phyloP scores from a whole-genome alignment of 176 grass and related monocot species.

The Oryza officinalis region DNA sequence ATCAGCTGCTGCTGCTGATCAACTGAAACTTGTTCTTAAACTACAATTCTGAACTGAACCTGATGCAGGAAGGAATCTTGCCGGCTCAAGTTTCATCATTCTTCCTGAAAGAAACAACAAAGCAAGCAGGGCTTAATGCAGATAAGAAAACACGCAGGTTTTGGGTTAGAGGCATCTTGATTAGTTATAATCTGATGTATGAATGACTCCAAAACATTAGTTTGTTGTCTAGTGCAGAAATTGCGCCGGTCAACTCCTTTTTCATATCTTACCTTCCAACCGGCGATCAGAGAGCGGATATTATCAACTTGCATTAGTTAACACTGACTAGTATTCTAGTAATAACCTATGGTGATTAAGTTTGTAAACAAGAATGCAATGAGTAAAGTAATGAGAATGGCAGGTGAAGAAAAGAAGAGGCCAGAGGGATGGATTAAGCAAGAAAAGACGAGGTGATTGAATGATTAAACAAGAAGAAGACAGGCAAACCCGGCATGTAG shows the following conservation, averaged over 20 bases:
- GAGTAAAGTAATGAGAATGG: not conserved
- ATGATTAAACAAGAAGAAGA: not conserved
- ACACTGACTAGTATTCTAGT: not conserved
- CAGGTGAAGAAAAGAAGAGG: not conserved
- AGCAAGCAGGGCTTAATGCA: not conserved
- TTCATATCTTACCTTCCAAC: not conserved
- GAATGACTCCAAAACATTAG: not conserved
- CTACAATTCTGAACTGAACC: not conserved
- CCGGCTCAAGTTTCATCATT: not conserved
- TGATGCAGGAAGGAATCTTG: conserved; percentile 13
- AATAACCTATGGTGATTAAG: not conserved
- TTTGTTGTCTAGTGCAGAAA: not conserved
- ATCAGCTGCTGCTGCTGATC: not conserved
- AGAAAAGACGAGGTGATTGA: not conserved
- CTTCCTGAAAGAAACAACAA: not conserved
- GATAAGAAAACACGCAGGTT: conserved; percentile 1
- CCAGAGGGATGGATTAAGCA: not conserved
- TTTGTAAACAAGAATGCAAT: not conserved
- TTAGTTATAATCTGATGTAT: not conserved
- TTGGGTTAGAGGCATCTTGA: not conserved
- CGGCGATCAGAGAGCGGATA: not conserved
- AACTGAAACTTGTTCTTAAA: not conserved
- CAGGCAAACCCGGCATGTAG: not conserved
- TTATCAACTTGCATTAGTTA: not conserved
- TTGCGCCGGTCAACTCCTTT: conserved; percentile 27